Evolutionary conservation across 164 flowering plant genomes (phyloP).

Genomic region (Magnolia changhungtana): DNA sequence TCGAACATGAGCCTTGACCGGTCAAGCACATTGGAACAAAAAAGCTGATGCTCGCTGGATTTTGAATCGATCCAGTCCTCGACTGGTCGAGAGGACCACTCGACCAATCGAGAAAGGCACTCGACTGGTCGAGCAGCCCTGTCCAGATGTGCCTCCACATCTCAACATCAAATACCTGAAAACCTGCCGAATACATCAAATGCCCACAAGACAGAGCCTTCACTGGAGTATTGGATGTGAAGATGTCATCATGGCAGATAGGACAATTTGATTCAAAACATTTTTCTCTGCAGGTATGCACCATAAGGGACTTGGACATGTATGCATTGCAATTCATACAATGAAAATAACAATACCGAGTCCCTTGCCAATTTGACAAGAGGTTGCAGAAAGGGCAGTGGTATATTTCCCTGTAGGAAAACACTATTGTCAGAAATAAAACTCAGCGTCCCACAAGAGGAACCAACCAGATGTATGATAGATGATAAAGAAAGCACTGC

Average conservation of each 20-base stretch:
- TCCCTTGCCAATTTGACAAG: slow-evolving; percentile 85
- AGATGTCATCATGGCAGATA: slow-evolving; percentile 80
- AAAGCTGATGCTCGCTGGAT: too few relatives aligned
- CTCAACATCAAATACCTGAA: too few relatives aligned
- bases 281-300: slow-evolving; percentile 74
- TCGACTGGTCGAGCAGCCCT: too few relatives aligned
- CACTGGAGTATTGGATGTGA: slow-evolving; percentile 70
- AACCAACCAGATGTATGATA: background rate
- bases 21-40: too few relatives aligned
- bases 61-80: too few relatives aligned
- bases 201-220: slow-evolving; percentile 94
- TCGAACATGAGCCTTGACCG: too few relatives aligned
- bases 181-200: too few relatives aligned
- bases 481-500: background rate
- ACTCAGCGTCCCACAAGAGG: background rate
- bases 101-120: too few relatives aligned
- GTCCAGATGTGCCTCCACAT: too few relatives aligned
- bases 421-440: slow-evolving; percentile 14
- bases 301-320: slow-evolving; percentile 55
- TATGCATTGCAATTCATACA: slow-evolving; percentile 99
- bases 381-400: slow-evolving; percentile 96
- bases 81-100: too few relatives aligned
- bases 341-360: slow-evolving; percentile 83
- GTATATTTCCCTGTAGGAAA: slow-evolving; percentile 66
- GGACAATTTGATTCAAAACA: slow-evolving; percentile 84